These are phyloP conservation scores for Exophiala lecanii-corni DNA, from an alignment of 2,329 filamentous ascomycete genomes.

Conservation along the genomic window DNA sequence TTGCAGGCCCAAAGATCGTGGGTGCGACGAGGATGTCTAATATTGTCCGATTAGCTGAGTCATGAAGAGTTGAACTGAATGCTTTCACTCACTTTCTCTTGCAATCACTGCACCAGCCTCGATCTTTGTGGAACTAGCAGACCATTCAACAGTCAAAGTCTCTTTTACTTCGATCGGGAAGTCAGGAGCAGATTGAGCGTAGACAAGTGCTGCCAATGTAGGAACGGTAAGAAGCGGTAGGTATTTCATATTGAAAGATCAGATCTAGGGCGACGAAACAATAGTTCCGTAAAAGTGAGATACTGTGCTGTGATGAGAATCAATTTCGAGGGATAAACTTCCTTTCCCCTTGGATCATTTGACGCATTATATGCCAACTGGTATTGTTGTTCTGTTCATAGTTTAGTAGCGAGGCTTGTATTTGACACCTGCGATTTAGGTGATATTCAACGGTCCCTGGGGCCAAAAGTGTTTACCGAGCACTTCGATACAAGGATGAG, in stretches of 20 bases:
- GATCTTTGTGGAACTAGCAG: neutral
- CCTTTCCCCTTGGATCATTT: too few relatives aligned
- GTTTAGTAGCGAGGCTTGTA: too few relatives aligned
- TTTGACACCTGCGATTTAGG: too few relatives aligned
- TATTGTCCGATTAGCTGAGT: neutral
- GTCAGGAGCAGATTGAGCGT: slow-evolving; percentile 3
- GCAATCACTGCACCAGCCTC: neutral
- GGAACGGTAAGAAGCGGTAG: neutral
- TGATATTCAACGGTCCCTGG: too few relatives aligned
- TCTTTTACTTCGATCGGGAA: slow-evolving; percentile 1
- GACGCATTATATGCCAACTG: too few relatives aligned
- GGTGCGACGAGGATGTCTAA: slow-evolving; percentile 4
- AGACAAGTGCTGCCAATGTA: neutral
- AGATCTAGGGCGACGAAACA: neutral
- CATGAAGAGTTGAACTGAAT: neutral
- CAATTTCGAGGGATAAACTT: too few relatives aligned
- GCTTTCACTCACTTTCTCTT: slow-evolving; percentile 1
- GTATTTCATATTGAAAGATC: neutral
- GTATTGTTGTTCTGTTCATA: too few relatives aligned
- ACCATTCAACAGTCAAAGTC: neutral
- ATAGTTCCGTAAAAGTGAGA: too few relatives aligned
- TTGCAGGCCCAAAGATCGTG: slow-evolving; percentile 14
- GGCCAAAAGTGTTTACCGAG: too few relatives aligned
- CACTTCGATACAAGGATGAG: too few relatives aligned
- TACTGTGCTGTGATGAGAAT: too few relatives aligned